Evolutionary conservation across 805 yeast genomes (phyloP), one percentile per base, ranked within the genome.

Genomic region (Kodamaea neixiangensis): DNA sequence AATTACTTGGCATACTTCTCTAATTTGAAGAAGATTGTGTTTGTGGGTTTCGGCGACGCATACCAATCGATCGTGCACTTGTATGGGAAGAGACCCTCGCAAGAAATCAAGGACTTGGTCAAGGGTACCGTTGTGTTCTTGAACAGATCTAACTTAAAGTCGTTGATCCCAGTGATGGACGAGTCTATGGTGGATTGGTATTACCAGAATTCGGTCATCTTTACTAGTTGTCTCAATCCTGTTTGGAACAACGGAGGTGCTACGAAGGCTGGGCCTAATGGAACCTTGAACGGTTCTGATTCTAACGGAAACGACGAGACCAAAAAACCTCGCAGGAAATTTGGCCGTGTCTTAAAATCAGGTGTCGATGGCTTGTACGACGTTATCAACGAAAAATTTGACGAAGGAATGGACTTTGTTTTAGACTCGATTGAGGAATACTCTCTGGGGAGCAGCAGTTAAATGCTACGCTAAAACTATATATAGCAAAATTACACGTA

Each of bases 121-220:
- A 82, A 82, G 58, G 89, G 93, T 5, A 79, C 87, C 1, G 81
- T 87, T 20, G 83, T 82, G 51, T 89, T 85, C 63, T 73, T 87
- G 25, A 90, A 86, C 55, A 78, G 85, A 45, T 79, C 85, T 1
- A 77, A 79, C n/a, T 72, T 93, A 60, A 81, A 88, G 56, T 85
- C 96, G 1, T 77, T 93, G 42, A 89, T 89, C 3, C 92, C 97
- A 4, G 79, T 89, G 19, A 83, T 91, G 61, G 98, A 93, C 66
- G 98, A 94, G 67, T 82, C 87, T 7, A 79, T 92, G 71, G 80
- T 88, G 14, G 97, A 92, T 62, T 92, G 97, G 97, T 94, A 84
- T 68, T 91, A 83, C 71, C 83, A 85, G 56, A 87, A 89, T 60
- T 89, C 97, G 1, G 78, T 93, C 21, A 81, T 93, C 0, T 92